phyloP scores from a whole-genome alignment of 1,284 basidiomycete species.

The Inonotus obliquus region DNA sequence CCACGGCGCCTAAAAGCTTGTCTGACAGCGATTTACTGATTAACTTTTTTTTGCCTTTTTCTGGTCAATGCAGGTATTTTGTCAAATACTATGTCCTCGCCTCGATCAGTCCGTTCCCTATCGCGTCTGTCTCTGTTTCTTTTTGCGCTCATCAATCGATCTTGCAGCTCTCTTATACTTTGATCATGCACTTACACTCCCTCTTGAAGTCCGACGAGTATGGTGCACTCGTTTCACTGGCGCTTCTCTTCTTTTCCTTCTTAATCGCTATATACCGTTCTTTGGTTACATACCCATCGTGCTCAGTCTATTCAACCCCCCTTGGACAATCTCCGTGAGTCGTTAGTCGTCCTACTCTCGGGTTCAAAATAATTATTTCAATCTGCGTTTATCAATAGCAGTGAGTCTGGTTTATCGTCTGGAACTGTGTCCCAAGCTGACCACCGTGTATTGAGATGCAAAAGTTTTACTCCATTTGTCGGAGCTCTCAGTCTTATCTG shows the following conservation, averaged over 20 bases:
- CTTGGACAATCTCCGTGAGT: conserved; percentile 13
- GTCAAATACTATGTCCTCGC: conserved; percentile 18
- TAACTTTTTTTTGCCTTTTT: not conserved
- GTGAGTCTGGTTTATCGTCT: not conserved
- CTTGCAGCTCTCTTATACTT: conserved; percentile 14
- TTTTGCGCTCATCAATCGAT: not conserved
- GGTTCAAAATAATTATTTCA: not conserved
- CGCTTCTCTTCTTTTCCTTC: conserved; percentile 13
- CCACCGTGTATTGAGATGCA: conserved; percentile 5
- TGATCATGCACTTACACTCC: conserved; percentile 14
- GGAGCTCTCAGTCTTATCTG: conserved; percentile 14
- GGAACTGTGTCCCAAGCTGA: not conserved
- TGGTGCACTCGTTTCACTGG: conserved; percentile 15
- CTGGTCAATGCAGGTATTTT: conserved; percentile 7
- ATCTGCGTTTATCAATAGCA: not conserved
- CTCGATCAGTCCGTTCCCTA: conserved; percentile 10
- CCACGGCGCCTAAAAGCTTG: not conserved
- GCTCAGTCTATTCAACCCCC: conserved; percentile 10
- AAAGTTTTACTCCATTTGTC: conserved; percentile 15
- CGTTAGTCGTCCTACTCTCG: not conserved
- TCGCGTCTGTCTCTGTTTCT: not conserved
- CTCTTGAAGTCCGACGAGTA: conserved; percentile 12
- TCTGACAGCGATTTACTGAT: conserved; percentile 3
- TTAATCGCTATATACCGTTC: conserved; percentile 17
- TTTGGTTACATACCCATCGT: conserved; percentile 16